Evolutionary conservation across 176 grass and related monocot genomes (phyloP), one percentile per base, ranked within the genome.

Genomic region (Ampelocalamus luodianensis): DNA sequence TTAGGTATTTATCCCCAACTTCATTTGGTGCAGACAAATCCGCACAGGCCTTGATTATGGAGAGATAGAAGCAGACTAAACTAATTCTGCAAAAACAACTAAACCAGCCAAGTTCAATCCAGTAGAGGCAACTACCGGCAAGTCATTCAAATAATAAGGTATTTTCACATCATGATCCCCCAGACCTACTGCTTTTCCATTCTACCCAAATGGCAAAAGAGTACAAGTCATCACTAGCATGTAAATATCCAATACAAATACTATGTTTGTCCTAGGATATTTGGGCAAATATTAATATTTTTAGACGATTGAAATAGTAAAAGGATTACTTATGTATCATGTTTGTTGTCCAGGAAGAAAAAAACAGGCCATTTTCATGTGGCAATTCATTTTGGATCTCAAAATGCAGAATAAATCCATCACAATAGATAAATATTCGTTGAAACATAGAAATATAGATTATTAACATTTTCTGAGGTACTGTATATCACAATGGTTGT

Each of bases 201-300:
- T 86, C 22, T 74, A 72, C 49, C 80, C 37, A 65, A 82, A 85
- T 65, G 59, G 16, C 20, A 78, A 55, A 85, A 16, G 53, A 55
- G 44, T 54, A 49, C 26, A 55, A 46, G 23, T 49, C 13, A 9
- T 55, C 55, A 69, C 22, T 37, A 65, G 34, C 18, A 84, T 73
- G 74, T 14, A 72, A 78, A 83, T 18, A 16, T 51, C 72, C 22
- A 53, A 71, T 27, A 62, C 37, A 67, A 82, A 42, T 13, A 59
- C 29, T 73, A 82, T 13, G 40, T 58, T 71, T 82, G 65, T 55
- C 24, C 22, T 15, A 71, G 10, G 42, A 17, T 71, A 39, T 11
- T 79, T 72, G 39, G 18, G 40, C 13, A 60, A 71, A 38, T 85
- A 48, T 40, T 20, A 51, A 86, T 16, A 62, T 20, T 29, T 78